Percentiles rank a stretch among this genome's conserved stretches.
phyloP scores from a whole-genome alignment of 129 eudicot species.

The carrot (Daucus carota) region DNA sequence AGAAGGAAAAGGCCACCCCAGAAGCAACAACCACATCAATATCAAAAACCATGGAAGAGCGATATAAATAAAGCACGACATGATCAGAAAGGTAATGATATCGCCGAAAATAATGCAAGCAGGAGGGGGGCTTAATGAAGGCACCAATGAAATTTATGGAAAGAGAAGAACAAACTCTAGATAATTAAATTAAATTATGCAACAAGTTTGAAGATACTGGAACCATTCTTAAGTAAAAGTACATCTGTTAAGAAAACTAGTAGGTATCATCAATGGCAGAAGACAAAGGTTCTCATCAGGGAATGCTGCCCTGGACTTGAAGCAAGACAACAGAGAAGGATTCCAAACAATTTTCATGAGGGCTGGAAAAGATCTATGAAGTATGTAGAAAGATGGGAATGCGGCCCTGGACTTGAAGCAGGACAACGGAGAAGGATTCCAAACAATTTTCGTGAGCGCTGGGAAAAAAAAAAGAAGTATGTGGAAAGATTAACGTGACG shows the following conservation, averaged over 20 bases:
- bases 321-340: too few relatives aligned
- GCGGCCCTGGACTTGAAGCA: not conserved
- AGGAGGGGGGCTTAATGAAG: not conserved
- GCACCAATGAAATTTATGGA: not conserved
- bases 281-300: not conserved
- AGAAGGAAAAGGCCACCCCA: not conserved
- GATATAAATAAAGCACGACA: not conserved
- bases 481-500: not conserved
- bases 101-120: not conserved
- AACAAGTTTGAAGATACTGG: too few relatives aligned
- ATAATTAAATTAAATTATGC: not conserved
- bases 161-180: not conserved
- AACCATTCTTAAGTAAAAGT: too few relatives aligned
- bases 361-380: not conserved
- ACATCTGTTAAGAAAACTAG: too few relatives aligned
- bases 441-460: too few relatives aligned
- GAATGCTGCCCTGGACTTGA: not conserved
- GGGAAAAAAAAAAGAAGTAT: too few relatives aligned
- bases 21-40: too few relatives aligned
- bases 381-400: too few relatives aligned
- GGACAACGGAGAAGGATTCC: too few relatives aligned
- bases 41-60: not conserved
- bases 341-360: too few relatives aligned
- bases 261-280: not conserved
- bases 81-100: not conserved